Percentiles rank a stretch among this genome's conserved stretches.
Conservation (phyloP, 1,139 yeast genomes). For the Scheffersomyces segobiensis region DNA sequence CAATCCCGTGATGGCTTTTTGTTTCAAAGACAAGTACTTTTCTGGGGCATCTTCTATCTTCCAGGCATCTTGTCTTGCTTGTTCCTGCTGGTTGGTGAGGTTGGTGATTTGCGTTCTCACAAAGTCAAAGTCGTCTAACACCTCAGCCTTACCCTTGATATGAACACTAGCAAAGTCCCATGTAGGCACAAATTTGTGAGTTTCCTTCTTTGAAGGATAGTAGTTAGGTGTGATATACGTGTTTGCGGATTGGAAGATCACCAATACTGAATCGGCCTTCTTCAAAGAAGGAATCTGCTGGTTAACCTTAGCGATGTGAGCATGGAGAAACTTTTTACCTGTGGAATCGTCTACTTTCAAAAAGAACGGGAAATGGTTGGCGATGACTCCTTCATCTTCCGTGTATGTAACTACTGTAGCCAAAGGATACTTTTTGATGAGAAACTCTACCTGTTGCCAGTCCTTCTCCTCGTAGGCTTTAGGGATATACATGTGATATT, state of each 20-base stretch:
- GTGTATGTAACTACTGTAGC: slow-evolving; percentile 52
- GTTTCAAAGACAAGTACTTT: slow-evolving; percentile 41
- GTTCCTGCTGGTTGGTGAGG: slow-evolving; percentile 53
- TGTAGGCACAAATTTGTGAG: slow-evolving; percentile 69
- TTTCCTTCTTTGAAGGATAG: slow-evolving; percentile 57
- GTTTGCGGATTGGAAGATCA: slow-evolving; percentile 56
- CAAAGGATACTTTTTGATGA: slow-evolving; percentile 51
- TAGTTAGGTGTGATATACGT: slow-evolving; percentile 63
- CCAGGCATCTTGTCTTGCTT: slow-evolving; percentile 46
- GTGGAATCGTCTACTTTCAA: slow-evolving; percentile 35
- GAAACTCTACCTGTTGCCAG: slow-evolving; percentile 40
- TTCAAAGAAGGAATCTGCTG: slow-evolving; percentile 51
- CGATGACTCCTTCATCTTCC: slow-evolving; percentile 39
- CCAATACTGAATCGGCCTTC: slow-evolving; percentile 42
- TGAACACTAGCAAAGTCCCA: slow-evolving; percentile 72
- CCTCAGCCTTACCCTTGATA: slow-evolving; percentile 51
- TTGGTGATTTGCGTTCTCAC: slow-evolving; percentile 46
- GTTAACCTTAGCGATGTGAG: slow-evolving; percentile 59
- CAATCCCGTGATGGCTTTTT: slow-evolving; percentile 61
- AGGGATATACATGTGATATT: slow-evolving; percentile 18
- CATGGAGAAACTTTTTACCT: slow-evolving; percentile 46
- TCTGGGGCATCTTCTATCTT: slow-evolving; percentile 61
- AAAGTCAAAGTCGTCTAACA: slow-evolving; percentile 50
- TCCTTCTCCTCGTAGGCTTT: slow-evolving; percentile 24
- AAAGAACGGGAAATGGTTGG: slow-evolving; percentile 63